Base-by-base conservation (phyloP, 257 asterid species). In the Hygrophila difformis region DNA sequence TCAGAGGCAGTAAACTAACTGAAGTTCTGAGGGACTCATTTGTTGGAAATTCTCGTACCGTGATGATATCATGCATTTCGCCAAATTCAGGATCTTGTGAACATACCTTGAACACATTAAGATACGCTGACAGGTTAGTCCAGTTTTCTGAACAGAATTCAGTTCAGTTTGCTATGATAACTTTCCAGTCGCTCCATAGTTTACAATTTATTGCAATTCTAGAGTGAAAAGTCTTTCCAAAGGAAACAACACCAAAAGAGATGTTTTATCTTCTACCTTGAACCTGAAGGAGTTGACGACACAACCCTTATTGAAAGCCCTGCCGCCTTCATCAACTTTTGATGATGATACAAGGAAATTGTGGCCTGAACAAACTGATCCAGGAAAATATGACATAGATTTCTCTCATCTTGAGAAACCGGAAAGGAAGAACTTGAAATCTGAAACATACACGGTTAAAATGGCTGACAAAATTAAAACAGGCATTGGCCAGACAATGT, bases 201-300 rank as follows among this genome's bases (percentile, higher is more conserved):
- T 42, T 24, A 29, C 63, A 4, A 19, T 55, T 52, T 56, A 42
- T 40, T 16, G 13, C 13, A 45, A 39, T 29, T 55, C 10, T 49
- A 91, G 99, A 74, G 99, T 91, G 46, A 91, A 91, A 82, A 91
- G 97, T 67, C 95, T 91, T 35, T 91, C 99, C n/a, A 91, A 79
- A 68, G 87, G 94, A 34, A 78, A 79, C 62, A 71, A 65, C 59
- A 45, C 93, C 56, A 91, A 83, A 49, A 91, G 69, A 67, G 99
- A 91, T 2, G 70, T 66, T 44, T 50, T 70, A 47, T 65, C 91
- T 56, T 81, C 93, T 47, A 78, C 88, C 49, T 0, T 62, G 42
- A 82, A 79, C 61, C 55, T 80, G 76, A 91, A 72, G 65, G 99
- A 91, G 62, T 77, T 94, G 18, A 79, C 65, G 8, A 47, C 77